Percentiles rank a stretch among this genome's conserved stretches.
phyloP scores from a whole-genome alignment of 495 filamentous ascomycete species.

The Aspergillus steynii region DNA sequence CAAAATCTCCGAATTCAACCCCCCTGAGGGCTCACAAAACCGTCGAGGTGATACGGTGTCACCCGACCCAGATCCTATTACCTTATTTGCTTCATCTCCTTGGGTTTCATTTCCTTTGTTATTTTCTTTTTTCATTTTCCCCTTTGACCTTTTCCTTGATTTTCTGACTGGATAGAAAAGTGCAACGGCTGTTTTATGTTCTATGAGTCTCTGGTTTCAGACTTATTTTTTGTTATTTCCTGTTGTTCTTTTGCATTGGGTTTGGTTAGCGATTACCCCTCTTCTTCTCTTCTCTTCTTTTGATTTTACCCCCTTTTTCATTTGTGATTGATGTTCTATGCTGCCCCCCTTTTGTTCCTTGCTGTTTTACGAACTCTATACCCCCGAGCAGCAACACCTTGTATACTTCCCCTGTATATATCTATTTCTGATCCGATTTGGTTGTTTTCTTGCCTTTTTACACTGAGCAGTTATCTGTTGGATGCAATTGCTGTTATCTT shows the following conservation, averaged over 20 bases:
- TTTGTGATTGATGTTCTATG: background rate
- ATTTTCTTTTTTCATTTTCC: background rate
- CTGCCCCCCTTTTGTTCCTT: background rate
- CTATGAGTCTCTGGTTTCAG: background rate
- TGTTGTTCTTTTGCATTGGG: background rate
- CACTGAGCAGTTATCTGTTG: background rate
- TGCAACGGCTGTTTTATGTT: background rate
- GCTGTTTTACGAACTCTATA: background rate
- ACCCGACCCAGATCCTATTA: background rate
- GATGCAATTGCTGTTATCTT: background rate
- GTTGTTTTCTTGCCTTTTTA: background rate
- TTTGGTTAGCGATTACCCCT: background rate
- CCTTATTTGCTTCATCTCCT: background rate
- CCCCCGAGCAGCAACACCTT: background rate
- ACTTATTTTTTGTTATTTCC: background rate
- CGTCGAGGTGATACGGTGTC: background rate
- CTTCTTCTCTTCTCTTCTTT: background rate
- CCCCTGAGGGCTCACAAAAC: background rate
- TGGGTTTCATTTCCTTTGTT: conserved; percentile 3
- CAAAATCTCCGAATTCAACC: background rate
- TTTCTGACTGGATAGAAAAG: background rate
- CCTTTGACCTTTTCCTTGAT: background rate
- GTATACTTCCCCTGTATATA: background rate
- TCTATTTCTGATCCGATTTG: background rate
- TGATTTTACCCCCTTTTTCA: background rate